Evolutionary conservation across 257 asterid genomes (phyloP).

Genomic region (Fraxinus quadrangulata): DNA sequence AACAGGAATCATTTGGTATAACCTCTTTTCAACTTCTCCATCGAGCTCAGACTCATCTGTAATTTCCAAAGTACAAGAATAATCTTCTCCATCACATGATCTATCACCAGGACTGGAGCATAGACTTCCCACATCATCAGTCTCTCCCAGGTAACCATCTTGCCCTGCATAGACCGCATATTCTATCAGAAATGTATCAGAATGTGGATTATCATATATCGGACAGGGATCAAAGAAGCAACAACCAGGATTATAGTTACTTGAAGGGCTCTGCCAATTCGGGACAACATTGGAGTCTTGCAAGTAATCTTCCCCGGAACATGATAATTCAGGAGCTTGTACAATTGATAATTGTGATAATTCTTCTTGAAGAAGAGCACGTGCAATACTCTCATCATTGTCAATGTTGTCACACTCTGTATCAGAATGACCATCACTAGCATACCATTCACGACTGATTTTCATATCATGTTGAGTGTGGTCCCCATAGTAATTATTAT

Average conservation of each 20-base stretch:
- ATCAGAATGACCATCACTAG: constrained; percentile 43
- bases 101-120: constrained; percentile 76
- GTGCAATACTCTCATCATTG: constrained; percentile 64
- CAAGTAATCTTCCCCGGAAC: constrained; percentile 43
- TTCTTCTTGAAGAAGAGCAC: constrained; percentile 66
- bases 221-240: constrained; percentile 24
- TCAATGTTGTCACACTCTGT: constrained; percentile 36
- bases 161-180: constrained; percentile 44
- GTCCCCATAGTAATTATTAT: constrained; percentile 74
- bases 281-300: constrained; percentile 41
- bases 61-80: constrained; percentile 63
- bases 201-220: constrained; percentile 17
- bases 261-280: constrained; percentile 53
- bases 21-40: constrained; percentile 90
- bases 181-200: constrained; percentile 26
- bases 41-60: constrained; percentile 78
- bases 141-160: constrained; percentile 39
- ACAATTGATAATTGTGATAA: constrained; percentile 55
- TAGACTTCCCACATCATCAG: constrained; percentile 54
- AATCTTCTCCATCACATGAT: constrained; percentile 65
- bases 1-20: constrained; percentile 71
- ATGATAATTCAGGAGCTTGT: constrained; percentile 56
- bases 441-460: constrained; percentile 66
- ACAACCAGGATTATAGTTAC: constrained; percentile 49
- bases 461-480: constrained; percentile 62